Evolutionary conservation across 2,329 filamentous ascomycete species (phyloP).

Genomic region (Thielaviopsis ethacetica): DNA sequence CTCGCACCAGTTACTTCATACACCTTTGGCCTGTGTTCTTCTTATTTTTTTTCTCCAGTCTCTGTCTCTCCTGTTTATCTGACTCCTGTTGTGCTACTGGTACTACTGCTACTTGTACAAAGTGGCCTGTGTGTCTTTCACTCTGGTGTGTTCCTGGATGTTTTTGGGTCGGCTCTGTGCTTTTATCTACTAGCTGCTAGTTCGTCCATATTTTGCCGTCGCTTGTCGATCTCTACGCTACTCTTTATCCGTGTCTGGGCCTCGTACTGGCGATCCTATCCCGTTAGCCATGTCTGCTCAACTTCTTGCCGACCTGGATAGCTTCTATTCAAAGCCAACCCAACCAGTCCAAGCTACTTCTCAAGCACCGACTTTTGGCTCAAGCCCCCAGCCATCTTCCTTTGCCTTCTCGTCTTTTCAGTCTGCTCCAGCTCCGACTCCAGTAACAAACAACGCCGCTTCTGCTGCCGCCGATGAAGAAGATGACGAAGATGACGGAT

Average conservation of each 20-base stretch:
- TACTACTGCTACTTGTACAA: too few relatives aligned
- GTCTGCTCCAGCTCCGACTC: constrained; percentile 7
- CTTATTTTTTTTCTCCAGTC: too few relatives aligned
- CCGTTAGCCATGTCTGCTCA: constrained; percentile 41
- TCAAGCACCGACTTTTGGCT: not conserved
- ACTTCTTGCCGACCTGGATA: constrained; percentile 47
- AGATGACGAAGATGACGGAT: constrained; percentile 42
- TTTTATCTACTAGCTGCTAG: not conserved
- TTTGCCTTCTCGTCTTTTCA: constrained; percentile 15
- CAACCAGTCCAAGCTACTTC: constrained; percentile 12
- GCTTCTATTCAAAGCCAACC: constrained; percentile 24
- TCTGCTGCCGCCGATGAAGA: not conserved
- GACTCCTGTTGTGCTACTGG: too few relatives aligned
- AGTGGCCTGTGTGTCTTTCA: too few relatives aligned
- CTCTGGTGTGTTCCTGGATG: too few relatives aligned
- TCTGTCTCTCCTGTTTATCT: too few relatives aligned
- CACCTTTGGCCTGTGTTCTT: too few relatives aligned
- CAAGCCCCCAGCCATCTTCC: constrained; percentile 1
- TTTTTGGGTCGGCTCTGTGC: not conserved
- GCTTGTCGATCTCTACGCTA: not conserved
- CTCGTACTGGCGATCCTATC: not conserved
- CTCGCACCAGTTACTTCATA: too few relatives aligned
- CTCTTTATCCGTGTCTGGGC: not conserved
- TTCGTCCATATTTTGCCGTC: not conserved
- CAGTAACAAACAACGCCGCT: not conserved